Base-by-base conservation (phyloP, 2,329 filamentous ascomycete species). In the Fusarium drepaniforme region DNA sequence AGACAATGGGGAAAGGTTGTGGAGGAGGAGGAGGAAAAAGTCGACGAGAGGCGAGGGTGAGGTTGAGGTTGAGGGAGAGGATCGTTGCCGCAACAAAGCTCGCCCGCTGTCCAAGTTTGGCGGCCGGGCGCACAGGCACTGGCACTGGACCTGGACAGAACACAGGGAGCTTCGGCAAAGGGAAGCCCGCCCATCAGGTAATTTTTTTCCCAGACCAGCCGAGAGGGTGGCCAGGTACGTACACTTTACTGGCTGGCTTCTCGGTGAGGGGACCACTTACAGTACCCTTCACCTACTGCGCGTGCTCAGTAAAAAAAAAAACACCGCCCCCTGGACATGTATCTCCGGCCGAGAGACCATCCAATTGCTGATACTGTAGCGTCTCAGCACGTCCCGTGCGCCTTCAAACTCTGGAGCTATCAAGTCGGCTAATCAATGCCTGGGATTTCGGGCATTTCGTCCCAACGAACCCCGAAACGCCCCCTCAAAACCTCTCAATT, bases 91-190 rank as follows among this genome's bases (percentile, higher is more conserved):
- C 71, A 75, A 76, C 75, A 75, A 75, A 78, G 77, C 77, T 78
- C 66, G 58, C 58, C 68, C 67, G 49, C 49, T 30, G 68, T 75
- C 66, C 66, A 46, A 75, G 76, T 72, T 76, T 76, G 67, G 72
- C 66, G 70, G 70, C 72, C 58, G 62, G 62, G 72, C 61, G 65
- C 67, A 64, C 68, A 66, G 71, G 68, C 61, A 56, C 51, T 60
- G 57, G 40, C 33, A 58, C 46, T 58, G 42, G 62, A 46, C 42
- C 30, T 30, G 3, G 30, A 33, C 30, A 33, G 30, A 33, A 46
- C 44, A 33, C 68, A 78, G 76, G 74, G 74, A 75, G 70, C 75
- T 78, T 79, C 77, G 77, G 77, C 68, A 79, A 79, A 66, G 64
- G 61, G 46, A 69, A 68, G 46, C 74, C 77, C 64, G 75, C 66